Base-by-base conservation (phyloP, 768 basidiomycete genomes). In the Trichaptum fuscoviolaceum region DNA sequence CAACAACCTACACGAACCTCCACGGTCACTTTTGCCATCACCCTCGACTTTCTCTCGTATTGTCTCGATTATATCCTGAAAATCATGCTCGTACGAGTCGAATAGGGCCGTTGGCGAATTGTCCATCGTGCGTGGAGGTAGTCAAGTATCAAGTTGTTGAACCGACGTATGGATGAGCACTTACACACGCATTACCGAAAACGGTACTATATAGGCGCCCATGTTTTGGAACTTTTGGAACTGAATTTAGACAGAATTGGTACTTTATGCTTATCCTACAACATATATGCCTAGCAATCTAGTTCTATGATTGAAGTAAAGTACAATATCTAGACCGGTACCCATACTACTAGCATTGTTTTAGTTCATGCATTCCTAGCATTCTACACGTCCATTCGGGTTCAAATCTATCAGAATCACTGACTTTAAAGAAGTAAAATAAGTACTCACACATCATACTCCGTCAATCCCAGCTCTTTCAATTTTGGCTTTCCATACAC, bases 1-100 rank as follows among this genome's bases (percentile, higher is more conserved):
- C 24, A 57, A 15, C 15, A 25, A 60, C 25, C 35, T 64, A 63
- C 15, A 72, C 87, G 71, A 72, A 92, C 93, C 94, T 74, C 86
- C 88, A 67, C 82, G 82, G 67, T 88, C 84, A 73, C 87, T 83
- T 66, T 84, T 85, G 12, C 81, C 84, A 65, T 88, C 88, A 10
- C 83, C 85, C 34, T 91, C 90, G 59, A 98, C 86, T 77, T 93
- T 95, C 62, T 84, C 84, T 66, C 83, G 83, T 68, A 97, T 87
- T 64, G 87, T 87, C 52, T 84, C 80, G 30, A 95, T 81, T 71
- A 96, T 88, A 73, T 92, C 87, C 71, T 87, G 84, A 75, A 97
- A 95, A 79, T 98, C 96, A 73, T 90, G 88, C 73, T 96, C 94
- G 73, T 99, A 98, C 17, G 88, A 89, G 70, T 95, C 90, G 72